phyloP scores from a whole-genome alignment of 2,329 filamentous ascomycete genomes.

The Colletotrichum theobromicola region DNA sequence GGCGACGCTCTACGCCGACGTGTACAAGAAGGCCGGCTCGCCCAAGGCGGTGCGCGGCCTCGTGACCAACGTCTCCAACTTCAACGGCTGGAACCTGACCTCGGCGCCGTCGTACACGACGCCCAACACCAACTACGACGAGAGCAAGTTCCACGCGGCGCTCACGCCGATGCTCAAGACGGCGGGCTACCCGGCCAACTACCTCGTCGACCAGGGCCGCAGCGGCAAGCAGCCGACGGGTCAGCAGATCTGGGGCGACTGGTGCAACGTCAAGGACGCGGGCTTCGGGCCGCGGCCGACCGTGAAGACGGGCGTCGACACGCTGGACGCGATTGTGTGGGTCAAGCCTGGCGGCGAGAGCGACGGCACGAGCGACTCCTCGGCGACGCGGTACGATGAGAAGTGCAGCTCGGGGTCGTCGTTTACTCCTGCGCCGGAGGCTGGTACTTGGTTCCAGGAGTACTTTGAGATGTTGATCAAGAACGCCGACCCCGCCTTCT shows the following conservation, averaged over 20 bases:
- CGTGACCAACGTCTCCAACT: constrained; percentile 40
- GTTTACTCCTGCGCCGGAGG: constrained; percentile 70
- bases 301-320: constrained; percentile 52
- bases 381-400: constrained; percentile 48
- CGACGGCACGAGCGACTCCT: constrained; percentile 37
- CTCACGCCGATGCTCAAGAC: constrained; percentile 17
- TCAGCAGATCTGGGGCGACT: constrained; percentile 58
- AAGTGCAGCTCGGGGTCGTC: constrained; percentile 57
- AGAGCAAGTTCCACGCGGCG: constrained; percentile 22
- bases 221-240: constrained; percentile 52
- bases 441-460: constrained; percentile 70
- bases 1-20: constrained; percentile 30
- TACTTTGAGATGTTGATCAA: constrained; percentile 63
- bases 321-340: constrained; percentile 64
- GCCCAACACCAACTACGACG: constrained; percentile 18
- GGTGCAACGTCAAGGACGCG: constrained; percentile 62
- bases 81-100: constrained; percentile 29
- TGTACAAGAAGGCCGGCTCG: constrained; percentile 37
- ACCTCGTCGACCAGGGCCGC: constrained; percentile 23
- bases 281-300: constrained; percentile 60
- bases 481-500: constrained; percentile 61
- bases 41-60: constrained; percentile 39
- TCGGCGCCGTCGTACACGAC: constrained; percentile 30
- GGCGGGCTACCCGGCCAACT: constrained; percentile 22
- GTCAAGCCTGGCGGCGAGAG: constrained; percentile 58